Percentiles rank a stretch among this genome's conserved stretches.
Conservation (phyloP, 306 rosid species). For the Prunus salicina region DNA sequence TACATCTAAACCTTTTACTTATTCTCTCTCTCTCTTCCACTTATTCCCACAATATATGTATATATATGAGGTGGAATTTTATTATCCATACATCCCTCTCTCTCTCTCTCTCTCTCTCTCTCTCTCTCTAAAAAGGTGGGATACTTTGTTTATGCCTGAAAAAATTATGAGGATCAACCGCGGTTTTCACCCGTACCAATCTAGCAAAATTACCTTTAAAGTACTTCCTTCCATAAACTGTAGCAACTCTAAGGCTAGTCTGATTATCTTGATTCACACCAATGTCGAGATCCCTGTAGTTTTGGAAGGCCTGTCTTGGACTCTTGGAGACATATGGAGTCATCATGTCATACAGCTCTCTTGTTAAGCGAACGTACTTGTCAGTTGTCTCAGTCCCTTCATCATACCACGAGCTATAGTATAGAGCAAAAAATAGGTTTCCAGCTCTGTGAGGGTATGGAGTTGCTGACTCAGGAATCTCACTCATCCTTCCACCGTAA, state of each 20-base stretch:
- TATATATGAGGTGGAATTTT: too few relatives aligned
- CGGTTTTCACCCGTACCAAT: slow-evolving; percentile 25
- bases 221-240: slow-evolving; percentile 21
- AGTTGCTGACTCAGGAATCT: slow-evolving; percentile 31
- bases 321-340: slow-evolving; percentile 52
- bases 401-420: neutral
- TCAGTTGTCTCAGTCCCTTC: slow-evolving; percentile 28
- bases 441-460: slow-evolving; percentile 53
- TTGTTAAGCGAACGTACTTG: slow-evolving; percentile 16
- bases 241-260: neutral
- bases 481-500: slow-evolving; percentile 33
- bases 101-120: too few relatives aligned
- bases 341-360: slow-evolving; percentile 38
- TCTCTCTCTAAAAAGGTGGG: slow-evolving; percentile 9
- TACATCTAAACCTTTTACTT: too few relatives aligned
- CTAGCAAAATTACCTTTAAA: slow-evolving; percentile 26
- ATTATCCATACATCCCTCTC: too few relatives aligned
- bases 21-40: too few relatives aligned
- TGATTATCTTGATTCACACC: neutral
- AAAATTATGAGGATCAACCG: slow-evolving; percentile 28
- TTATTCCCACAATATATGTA: too few relatives aligned
- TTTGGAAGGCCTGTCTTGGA: slow-evolving; percentile 48
- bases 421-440: slow-evolving; percentile 16
- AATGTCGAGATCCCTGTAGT: slow-evolving; percentile 31
- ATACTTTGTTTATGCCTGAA: slow-evolving; percentile 31